phyloP scores from a whole-genome alignment of 345 rosid genomes.

The Chamaenerion angustifolium region DNA sequence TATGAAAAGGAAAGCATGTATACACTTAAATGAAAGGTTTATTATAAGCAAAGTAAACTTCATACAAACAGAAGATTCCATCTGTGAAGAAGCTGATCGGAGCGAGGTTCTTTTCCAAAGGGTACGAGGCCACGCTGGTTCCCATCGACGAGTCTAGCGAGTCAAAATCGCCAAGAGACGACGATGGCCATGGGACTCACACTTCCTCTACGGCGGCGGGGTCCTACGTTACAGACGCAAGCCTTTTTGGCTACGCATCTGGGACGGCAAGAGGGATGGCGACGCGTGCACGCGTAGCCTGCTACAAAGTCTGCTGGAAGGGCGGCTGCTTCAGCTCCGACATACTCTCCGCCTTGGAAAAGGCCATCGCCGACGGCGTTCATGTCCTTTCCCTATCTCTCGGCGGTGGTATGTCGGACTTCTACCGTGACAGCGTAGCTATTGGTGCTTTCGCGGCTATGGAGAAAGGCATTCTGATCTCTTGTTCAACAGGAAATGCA shows the following conservation, averaged over 20 bases:
- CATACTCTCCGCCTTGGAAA: conserved; percentile 42
- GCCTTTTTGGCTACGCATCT: conserved; percentile 36
- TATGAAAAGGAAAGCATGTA: no score
- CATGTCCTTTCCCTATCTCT: conserved; percentile 44
- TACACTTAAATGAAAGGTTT: no score
- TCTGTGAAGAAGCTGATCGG: conserved; percentile 52
- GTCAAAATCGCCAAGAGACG: conserved; percentile 50
- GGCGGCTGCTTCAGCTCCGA: conserved; percentile 46
- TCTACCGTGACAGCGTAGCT: conserved; percentile 37
- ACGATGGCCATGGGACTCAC: conserved; percentile 56
- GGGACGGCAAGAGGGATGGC: conserved; percentile 74
- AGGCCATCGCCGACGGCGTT: conserved; percentile 42
- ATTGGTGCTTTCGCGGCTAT: conserved; percentile 61
- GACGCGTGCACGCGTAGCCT: conserved; percentile 37
- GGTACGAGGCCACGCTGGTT: conserved; percentile 41
- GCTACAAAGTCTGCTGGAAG: conserved; percentile 43
- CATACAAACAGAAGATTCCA: no score
- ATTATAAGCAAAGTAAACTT: no score
- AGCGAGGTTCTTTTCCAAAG: conserved; percentile 36
- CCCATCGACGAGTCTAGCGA: conserved; percentile 36
- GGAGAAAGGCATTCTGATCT: conserved; percentile 50
- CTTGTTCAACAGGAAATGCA: conserved; percentile 66
- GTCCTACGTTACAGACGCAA: conserved; percentile 39
- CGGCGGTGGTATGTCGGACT: no score
- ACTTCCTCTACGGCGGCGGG: conserved; percentile 71